Evolutionary conservation across 73 alveolate species (phyloP).

Genomic region (Paramecium sexaurelia): DNA sequence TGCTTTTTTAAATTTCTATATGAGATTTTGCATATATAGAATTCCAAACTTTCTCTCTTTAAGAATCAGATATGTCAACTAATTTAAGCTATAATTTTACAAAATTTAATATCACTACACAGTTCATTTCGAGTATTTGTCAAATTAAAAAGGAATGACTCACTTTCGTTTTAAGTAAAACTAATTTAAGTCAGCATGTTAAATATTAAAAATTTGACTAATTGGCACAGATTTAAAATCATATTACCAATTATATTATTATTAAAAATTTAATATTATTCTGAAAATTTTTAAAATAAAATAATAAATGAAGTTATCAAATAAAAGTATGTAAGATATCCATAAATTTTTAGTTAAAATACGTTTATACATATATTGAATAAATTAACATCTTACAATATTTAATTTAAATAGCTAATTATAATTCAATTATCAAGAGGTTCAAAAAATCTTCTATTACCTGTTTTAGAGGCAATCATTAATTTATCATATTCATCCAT

Average conservation of each 20-base stretch:
- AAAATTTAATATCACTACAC: not conserved
- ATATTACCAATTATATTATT: not conserved
- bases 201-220: not conserved
- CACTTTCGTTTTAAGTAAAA: not conserved
- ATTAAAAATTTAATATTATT: not conserved
- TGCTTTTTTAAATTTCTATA: not conserved
- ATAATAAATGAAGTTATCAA: not conserved
- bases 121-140: not conserved
- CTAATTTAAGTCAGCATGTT: not conserved
- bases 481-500: conserved; percentile 59
- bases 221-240: not conserved
- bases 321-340: no score
- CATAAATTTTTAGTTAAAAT: no score
- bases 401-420: not conserved
- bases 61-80: not conserved
- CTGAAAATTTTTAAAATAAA: not conserved
- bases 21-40: not conserved
- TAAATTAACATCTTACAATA: no score
- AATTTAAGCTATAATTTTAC: not conserved
- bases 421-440: not conserved
- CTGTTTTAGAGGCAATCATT: not conserved
- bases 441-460: conserved; percentile 59
- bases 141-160: not conserved
- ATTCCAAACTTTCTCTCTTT: not conserved
- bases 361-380: no score